phyloP scores from a whole-genome alignment of 129 eudicot species.

The Gnaphalium uliginosum region DNA sequence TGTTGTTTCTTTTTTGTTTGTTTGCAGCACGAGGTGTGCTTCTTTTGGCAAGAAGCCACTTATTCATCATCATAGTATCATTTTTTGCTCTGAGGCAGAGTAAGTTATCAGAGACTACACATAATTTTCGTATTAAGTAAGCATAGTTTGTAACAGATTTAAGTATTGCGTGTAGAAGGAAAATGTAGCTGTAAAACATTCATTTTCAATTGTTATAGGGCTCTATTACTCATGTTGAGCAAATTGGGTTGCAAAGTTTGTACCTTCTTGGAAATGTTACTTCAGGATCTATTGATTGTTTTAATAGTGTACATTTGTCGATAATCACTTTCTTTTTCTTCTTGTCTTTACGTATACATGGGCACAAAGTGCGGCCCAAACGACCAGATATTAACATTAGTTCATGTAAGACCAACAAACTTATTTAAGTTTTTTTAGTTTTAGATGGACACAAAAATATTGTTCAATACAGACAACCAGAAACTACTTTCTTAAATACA shows the following conservation, averaged over 20 bases:
- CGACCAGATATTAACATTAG: not conserved
- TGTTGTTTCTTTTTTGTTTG: slow-evolving; percentile 14
- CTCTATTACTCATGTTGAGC: slow-evolving; percentile 38
- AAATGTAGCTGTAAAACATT: slow-evolving; percentile 28
- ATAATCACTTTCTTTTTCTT: not conserved
- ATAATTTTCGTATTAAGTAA: slow-evolving; percentile 5
- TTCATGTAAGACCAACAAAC: not conserved
- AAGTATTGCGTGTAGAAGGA: slow-evolving; percentile 17
- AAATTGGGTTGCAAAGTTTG: slow-evolving; percentile 30
- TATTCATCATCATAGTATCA: slow-evolving; percentile 15
- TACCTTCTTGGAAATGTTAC: not conserved
- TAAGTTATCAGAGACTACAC: slow-evolving; percentile 15
- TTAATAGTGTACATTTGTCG: not conserved
- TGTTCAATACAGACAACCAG: not conserved
- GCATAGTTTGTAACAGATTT: slow-evolving; percentile 22
- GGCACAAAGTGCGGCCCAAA: not conserved
- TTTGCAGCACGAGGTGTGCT: slow-evolving; percentile 28
- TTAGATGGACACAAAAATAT: not conserved
- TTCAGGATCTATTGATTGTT: slow-evolving; percentile 15
- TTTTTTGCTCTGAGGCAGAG: slow-evolving; percentile 8
- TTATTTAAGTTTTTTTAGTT: not conserved
- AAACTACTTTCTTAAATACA: slow-evolving; percentile 2
- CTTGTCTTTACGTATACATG: not conserved
- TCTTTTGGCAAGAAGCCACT: slow-evolving; percentile 22
- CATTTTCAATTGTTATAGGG: slow-evolving; percentile 22